A percentile compares a stretch with the other conserved stretches of the same genome.
These are phyloP conservation scores for Coffea canephora DNA, from an alignment of 257 asterid species.

Conservation along the genomic window DNA sequence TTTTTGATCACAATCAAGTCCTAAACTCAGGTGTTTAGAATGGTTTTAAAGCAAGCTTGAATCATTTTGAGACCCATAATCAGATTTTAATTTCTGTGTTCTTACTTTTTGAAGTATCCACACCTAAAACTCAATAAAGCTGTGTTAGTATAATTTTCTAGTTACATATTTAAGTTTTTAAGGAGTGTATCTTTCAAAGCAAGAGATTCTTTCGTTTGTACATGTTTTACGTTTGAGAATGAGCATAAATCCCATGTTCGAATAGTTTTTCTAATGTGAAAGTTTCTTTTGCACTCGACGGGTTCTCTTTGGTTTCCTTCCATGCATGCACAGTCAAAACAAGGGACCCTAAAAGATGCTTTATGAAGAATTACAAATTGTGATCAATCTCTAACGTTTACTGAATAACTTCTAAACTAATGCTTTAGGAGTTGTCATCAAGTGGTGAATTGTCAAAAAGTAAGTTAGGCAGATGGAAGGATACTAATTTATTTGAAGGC, in stretches of 20 bases:
- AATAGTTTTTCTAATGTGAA: background rate
- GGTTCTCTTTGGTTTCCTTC: background rate
- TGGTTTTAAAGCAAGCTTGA: too few species aligned
- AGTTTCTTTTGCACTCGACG: background rate
- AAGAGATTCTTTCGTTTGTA: conserved; percentile 1
- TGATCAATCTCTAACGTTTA: conserved; percentile 7
- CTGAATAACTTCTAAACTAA: background rate
- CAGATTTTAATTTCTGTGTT: background rate
- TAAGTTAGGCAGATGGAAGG: conserved; percentile 30
- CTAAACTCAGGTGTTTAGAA: too few species aligned
- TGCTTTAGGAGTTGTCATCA: conserved; percentile 1
- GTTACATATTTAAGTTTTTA: background rate
- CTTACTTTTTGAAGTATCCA: background rate
- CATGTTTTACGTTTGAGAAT: background rate
- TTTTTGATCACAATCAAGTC: too few species aligned
- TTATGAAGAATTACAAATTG: background rate
- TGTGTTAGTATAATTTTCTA: background rate
- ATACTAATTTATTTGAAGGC: conserved; percentile 21
- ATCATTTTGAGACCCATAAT: too few species aligned
- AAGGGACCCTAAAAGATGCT: conserved; percentile 12
- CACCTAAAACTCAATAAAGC: background rate
- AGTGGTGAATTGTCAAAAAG: conserved; percentile 28
- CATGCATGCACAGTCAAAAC: conserved; percentile 17
- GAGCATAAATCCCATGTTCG: background rate
- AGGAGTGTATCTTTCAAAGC: background rate